phyloP scores from a whole-genome alignment of 2,329 filamentous ascomycete genomes.

The Fusarium camptoceras region DNA sequence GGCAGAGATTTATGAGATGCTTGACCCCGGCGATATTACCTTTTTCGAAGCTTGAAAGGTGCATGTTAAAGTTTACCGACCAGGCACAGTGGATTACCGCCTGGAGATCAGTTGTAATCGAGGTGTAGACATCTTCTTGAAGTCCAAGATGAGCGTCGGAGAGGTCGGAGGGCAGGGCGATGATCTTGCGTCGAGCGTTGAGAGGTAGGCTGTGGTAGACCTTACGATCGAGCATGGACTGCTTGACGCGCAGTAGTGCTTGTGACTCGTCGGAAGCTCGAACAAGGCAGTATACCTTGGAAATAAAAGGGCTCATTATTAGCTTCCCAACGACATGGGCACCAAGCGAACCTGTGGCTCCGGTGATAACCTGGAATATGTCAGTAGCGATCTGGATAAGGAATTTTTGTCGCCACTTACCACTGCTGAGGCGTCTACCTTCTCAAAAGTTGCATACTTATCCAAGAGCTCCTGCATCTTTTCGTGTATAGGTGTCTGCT shows the following conservation, averaged over 20 bases:
- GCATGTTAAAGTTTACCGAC: slow-evolving; percentile 67
- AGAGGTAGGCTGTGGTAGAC: slow-evolving; percentile 32
- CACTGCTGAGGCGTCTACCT: neutral
- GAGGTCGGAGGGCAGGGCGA: slow-evolving; percentile 56
- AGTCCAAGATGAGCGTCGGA: slow-evolving; percentile 57
- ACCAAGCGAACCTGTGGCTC: slow-evolving; percentile 70
- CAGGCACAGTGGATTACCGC: slow-evolving; percentile 63
- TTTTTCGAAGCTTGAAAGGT: slow-evolving; percentile 60
- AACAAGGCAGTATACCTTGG: slow-evolving; percentile 61
- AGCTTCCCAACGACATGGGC: slow-evolving; percentile 68
- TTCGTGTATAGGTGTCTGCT: neutral
- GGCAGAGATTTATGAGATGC: slow-evolving; percentile 58
- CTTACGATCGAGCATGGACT: slow-evolving; percentile 50
- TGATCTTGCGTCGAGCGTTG: slow-evolving; percentile 17
- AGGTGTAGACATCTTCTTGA: slow-evolving; percentile 37
- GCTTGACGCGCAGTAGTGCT: slow-evolving; percentile 48
- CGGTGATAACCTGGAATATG: slow-evolving; percentile 58
- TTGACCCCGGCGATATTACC: slow-evolving; percentile 59
- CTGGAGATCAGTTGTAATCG: slow-evolving; percentile 51
- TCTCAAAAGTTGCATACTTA: neutral
- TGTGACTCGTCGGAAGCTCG: slow-evolving; percentile 54
- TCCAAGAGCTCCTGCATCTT: neutral
- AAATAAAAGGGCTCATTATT: slow-evolving; percentile 66
- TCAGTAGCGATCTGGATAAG: neutral
- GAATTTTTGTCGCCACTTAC: neutral